Base-by-base conservation (phyloP, 306 rosid genomes). In the Quercus ilex region DNA sequence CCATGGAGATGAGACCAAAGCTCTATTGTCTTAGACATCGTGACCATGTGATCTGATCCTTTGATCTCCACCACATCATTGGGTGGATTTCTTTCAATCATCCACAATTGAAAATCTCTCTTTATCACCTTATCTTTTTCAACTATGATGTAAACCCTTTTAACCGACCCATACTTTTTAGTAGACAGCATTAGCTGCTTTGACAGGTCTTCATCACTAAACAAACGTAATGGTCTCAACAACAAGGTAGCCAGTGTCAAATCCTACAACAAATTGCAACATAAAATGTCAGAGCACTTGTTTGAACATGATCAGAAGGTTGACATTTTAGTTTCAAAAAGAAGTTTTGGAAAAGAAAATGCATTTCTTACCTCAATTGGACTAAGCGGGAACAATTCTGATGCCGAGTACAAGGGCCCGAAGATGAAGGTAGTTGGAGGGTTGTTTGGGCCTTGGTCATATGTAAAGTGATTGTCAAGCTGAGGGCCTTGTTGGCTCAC, bases 1-100 rank as follows among this genome's bases (percentile, higher is more conserved):
- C 3, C 9, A 51, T 69, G 72, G 17, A 82, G 76, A 41, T 57
- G 81, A 57, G 17, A 49, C 63, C 65, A 82, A 14, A 89, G 82
- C 52, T 82, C 55, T 33, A 64, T 8, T 9, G 89, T 86, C 62
- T 84, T 84, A 8, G 87, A 89, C 69, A 80, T 65, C 89, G 86
- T 80, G 63, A 83, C 82, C 85, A 83, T 86, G 41, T 86, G 90
- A 65, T 89, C 85, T 3, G 92, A 80, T 31, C 80, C 83, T n/a
- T 5, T 20, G 28, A 89, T 73, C 60, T 80, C 67, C 14, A 73
- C 73, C 67, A 80, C 82, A 55, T 11, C 21, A 49, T 85, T 7
- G 2, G 92, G 90, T 26, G 41, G 73, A 30, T 89, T 86, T 9
- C 71, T 74, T 20, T 53, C 21, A 4, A 86, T 55, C 87, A 86